These are phyloP conservation scores for Nakaseomyces glabratus DNA, from an alignment of 1,139 yeast species.

Conservation along the genomic window DNA sequence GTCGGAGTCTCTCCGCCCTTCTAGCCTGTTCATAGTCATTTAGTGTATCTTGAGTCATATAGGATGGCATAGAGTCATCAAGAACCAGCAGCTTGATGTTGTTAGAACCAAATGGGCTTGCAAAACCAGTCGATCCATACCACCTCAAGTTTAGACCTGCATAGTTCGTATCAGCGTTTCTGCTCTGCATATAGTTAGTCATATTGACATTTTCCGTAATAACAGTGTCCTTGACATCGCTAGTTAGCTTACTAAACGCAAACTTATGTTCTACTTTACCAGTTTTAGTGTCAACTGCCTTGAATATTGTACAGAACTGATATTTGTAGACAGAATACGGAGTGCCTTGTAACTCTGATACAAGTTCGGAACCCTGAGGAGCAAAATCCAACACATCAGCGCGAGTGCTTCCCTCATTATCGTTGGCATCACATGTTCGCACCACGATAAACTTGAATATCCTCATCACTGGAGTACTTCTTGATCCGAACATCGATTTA, in stretches of 20 bases:
- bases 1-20: slow-evolving; percentile 13
- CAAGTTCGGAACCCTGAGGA: slow-evolving; percentile 12
- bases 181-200: slow-evolving; percentile 19
- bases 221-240: slow-evolving; percentile 9
- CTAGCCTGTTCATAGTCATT: slow-evolving; percentile 13
- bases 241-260: slow-evolving; percentile 14
- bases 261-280: slow-evolving; percentile 21
- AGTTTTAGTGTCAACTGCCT: slow-evolving; percentile 12
- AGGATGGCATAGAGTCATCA: slow-evolving; percentile 29
- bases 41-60: slow-evolving; percentile 17
- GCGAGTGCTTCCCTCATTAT: background rate
- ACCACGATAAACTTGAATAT: slow-evolving; percentile 26
- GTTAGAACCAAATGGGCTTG: slow-evolving; percentile 28
- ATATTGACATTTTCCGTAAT: slow-evolving; percentile 9
- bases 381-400: slow-evolving; percentile 5
- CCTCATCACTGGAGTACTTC: slow-evolving; percentile 24
- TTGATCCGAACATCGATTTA: slow-evolving; percentile 25
- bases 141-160: slow-evolving; percentile 24
- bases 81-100: slow-evolving; percentile 26
- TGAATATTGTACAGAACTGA: slow-evolving; percentile 20
- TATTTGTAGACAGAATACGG: slow-evolving; percentile 15
- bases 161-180: slow-evolving; percentile 23
- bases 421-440: slow-evolving; percentile 7
- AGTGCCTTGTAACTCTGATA: slow-evolving; percentile 11
- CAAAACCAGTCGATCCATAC: slow-evolving; percentile 29